phyloP scores from a whole-genome alignment of 2,329 filamentous ascomycete species.

The Epichloe elymi region DNA sequence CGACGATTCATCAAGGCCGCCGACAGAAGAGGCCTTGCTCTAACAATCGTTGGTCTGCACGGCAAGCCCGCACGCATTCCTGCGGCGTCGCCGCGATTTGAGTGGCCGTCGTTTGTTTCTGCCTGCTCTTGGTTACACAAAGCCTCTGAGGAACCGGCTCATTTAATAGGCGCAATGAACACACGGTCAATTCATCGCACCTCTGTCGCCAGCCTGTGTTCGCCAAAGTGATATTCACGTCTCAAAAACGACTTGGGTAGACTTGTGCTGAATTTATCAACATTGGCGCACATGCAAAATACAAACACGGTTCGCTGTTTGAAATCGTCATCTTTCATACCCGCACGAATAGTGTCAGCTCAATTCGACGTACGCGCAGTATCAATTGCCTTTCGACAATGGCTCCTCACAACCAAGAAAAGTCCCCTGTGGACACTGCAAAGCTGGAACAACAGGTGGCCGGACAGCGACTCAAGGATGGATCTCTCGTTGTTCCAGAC shows the following conservation, averaged over 20 bases:
- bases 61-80: not conserved
- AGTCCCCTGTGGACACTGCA: slow-evolving; percentile 3
- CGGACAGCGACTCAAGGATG: not conserved
- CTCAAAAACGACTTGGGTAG: not conserved
- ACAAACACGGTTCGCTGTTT: not conserved
- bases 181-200: not conserved
- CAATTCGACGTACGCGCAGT: not conserved
- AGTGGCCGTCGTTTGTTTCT: not conserved
- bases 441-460: slow-evolving; percentile 8
- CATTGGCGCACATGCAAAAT: too few species aligned
- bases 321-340: not conserved
- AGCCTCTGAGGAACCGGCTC: not conserved
- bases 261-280: not conserved
- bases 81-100: not conserved
- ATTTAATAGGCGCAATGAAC: not conserved
- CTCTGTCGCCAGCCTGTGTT: not conserved
- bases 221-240: not conserved
- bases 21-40: not conserved
- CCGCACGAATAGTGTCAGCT: not conserved
- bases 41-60: not conserved
- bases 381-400: not conserved
- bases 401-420: not conserved
- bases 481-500: not conserved
- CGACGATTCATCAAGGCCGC: not conserved
- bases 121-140: not conserved